Evolutionary conservation across 2,329 filamentous ascomycete species (phyloP), one percentile per base, ranked within the genome.

Genomic region (Aureobasidium leucospermi): DNA sequence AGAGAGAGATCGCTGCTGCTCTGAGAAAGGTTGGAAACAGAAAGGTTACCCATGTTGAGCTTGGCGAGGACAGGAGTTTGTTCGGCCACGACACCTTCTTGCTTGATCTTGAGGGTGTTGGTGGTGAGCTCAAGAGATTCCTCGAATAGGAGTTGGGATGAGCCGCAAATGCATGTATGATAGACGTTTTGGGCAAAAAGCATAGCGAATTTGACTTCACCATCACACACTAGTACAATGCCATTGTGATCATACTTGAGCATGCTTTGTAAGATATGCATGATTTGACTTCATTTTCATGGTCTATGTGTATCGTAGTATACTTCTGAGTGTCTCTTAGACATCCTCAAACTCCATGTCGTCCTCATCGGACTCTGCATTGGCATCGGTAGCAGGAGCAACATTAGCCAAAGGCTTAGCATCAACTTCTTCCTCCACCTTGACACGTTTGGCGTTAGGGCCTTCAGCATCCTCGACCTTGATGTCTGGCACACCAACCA

Each of bases 51-150:
- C 91, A 99, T 73, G 83, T 94, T 13, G 94, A 99, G 76, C 77
- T 99, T 52, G 94, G 92, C 36, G 90, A 97, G 76, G 91, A 97
- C 75, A 84, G 94, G 74, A 96, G 91, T 68, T 75, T 96, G 67
- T 99, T 99, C 71, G 94, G 94, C 0, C 94, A 99, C 69, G 94
- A 99, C 71, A 97, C 93, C 0, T 99, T 99, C 71, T 74, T 99
- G 68, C 76, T 99, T 45, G 94, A 99, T 74, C 75, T 97, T 60
- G 86, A 96, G 75, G 88, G 96, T 66, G 90, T 99, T 52, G 94
- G 94, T 4, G 91, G 90, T 0, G 89, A 86, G 52, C 77, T 99
- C 48, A 85, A 85, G 67, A 82, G 82, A 66, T 99, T 99, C 72
- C 73, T 99, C 66, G 82, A 81, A 1, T 93, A 46, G 31, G 10